phyloP scores from a whole-genome alignment of 345 rosid genomes.

The Pugionium dolabratum region DNA sequence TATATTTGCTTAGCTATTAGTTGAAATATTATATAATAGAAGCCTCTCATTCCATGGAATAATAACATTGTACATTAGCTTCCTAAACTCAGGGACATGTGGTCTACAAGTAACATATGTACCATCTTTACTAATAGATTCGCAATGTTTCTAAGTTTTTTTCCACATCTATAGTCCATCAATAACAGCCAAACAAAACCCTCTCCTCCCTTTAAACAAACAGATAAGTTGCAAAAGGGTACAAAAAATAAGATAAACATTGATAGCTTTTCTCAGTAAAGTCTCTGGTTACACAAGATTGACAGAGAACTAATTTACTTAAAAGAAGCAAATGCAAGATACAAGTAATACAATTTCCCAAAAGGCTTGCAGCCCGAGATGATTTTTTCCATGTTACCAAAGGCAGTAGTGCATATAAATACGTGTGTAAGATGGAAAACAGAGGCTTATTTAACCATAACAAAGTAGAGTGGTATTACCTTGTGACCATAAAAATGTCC shows the following conservation, averaged over 20 bases:
- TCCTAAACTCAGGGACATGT: too few relatives aligned
- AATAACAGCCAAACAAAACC: not conserved
- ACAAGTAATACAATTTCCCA: not conserved
- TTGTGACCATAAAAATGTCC: conserved; percentile 95
- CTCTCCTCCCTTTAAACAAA: not conserved
- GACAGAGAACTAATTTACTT: not conserved
- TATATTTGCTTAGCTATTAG: conserved; percentile 6
- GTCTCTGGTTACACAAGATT: not conserved
- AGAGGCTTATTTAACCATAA: conserved; percentile 1
- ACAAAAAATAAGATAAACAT: not conserved
- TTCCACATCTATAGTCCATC: conserved; percentile 6
- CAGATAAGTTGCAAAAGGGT: conserved; percentile 4
- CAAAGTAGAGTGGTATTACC: conserved; percentile 47
- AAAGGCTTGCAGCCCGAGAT: not conserved
- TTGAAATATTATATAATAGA: conserved; percentile 1
- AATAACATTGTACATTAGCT: too few relatives aligned
- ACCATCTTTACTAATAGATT: too few relatives aligned
- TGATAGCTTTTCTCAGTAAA: conserved; percentile 2
- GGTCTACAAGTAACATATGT: too few relatives aligned
- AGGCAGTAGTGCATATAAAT: conserved; percentile 5
- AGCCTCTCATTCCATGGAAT: too few relatives aligned
- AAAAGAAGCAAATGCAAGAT: not conserved
- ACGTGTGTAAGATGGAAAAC: not conserved
- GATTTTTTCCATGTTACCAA: conserved; percentile 2
- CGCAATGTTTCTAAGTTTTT: not conserved